Base-by-base conservation (phyloP, 202 grass and related monocot genomes). In the Schoenoplectus tabernaemontani region DNA sequence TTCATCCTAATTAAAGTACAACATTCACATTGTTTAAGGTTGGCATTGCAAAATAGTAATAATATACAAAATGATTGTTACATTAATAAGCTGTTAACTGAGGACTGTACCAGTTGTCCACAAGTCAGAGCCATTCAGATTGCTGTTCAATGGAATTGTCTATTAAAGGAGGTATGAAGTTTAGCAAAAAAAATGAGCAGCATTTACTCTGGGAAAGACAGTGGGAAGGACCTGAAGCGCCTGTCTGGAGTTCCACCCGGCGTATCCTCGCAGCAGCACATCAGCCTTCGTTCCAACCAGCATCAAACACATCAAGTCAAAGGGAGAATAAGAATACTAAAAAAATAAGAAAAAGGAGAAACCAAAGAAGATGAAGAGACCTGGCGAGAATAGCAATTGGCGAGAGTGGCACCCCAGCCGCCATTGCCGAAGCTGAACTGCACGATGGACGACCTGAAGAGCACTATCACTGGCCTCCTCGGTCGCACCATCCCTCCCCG, bases 391-490 rank as follows among this genome's bases (percentile, higher is more conserved):
- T 64, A 64, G 3, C 2, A 10, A 17, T 64, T 13, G 1, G 61
- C 15, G 13, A 64, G 61, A 2, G 16, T 64, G 38, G 93, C 85
- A 16, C 93, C 90, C 93, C 93, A 97, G 59, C 93, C 93, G 19
- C 82, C 83, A 71, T 89, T 87, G 84, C 90, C 83, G 88, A 93
- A 96, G 83, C 93, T 89, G 71, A 58, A 90, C 70, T 96, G 90
- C 54, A 96, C 90, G 65, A 96, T 96, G 70, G 93, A 96, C 79
- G 93, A 96, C 12, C 90, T 90, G 72, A 96, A 96, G 6, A 96
- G 84, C 37, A 90, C 93, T 63, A 96, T 85, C 2, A 88, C 1
- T 43, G 93, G 93, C n/a, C 86, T 85, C 20, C 9, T 63, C 9
- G 76, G 65, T 1, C 83, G 77, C 19, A 86, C 74, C 90, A 96